Evolutionary conservation across 805 yeast species (phyloP).

Genomic region (Yarrowia sp.): DNA sequence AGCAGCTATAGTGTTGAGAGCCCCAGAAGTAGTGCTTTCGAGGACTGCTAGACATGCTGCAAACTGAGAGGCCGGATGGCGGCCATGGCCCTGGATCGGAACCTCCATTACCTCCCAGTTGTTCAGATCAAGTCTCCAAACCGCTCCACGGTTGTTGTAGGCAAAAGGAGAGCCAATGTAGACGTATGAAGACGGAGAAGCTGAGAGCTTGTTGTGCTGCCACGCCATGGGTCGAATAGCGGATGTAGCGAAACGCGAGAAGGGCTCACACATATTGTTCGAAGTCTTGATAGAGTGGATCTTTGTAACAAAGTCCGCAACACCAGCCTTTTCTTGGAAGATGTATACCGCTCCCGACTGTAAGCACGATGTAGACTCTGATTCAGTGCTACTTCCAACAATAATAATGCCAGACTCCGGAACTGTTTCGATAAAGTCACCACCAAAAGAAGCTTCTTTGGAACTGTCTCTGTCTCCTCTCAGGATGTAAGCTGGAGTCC

Average conservation of each 20-base stretch:
- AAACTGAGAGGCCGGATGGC: conserved; percentile 17
- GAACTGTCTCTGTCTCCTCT: conserved; percentile 15
- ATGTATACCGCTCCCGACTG: conserved; percentile 18
- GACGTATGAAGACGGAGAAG: conserved; percentile 9
- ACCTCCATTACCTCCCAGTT: conserved; percentile 56
- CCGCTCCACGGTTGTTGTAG: conserved; percentile 22
- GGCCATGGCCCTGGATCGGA: conserved; percentile 41
- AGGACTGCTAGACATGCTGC: conserved; percentile 6
- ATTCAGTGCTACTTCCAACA: conserved; percentile 20
- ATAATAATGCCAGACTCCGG: conserved; percentile 15
- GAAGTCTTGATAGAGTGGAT: conserved; percentile 7
- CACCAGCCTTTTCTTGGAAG: not conserved
- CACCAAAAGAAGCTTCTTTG: conserved; percentile 22
- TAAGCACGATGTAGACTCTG: not conserved
- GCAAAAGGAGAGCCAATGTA: conserved; percentile 31
- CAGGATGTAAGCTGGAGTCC: conserved; percentile 4
- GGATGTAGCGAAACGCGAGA: conserved; percentile 22
- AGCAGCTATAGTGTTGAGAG: conserved; percentile 7
- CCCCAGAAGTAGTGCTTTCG: not conserved
- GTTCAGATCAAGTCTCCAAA: conserved; percentile 45
- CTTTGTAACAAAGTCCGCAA: not conserved
- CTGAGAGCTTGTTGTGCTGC: not conserved
- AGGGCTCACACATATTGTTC: conserved; percentile 24
- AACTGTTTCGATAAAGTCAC: conserved; percentile 6
- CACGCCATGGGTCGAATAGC: conserved; percentile 13